Base-by-base conservation (phyloP, 2,329 filamentous ascomycete species). In the Paecilomyces variotii region DNA sequence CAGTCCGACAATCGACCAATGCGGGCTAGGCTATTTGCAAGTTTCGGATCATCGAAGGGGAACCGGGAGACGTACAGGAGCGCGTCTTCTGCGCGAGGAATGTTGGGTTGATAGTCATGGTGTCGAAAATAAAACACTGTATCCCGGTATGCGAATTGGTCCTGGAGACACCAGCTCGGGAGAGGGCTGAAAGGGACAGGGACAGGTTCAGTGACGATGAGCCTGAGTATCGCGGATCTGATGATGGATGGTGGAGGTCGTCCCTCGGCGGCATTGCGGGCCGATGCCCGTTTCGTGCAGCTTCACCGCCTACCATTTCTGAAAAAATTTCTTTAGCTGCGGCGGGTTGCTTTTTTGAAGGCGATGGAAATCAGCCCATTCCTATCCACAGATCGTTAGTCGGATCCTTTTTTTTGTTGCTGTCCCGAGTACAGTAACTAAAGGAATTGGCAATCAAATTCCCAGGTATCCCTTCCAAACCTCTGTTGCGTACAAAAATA, bases 81-180 rank as follows among this genome's bases (percentile, higher is more conserved):
- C 86, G 84, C 77, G 89, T 89, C 77, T 84, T 84, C 76, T 88
- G 85, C 72, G 89, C 93, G 73, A 97, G 90, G 78, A 92, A 91
- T 62, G 93, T 97, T 66, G 93, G 91, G 78, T 91, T 89, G 79
- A 97, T 91, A 75, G 91, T 86, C 89, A 92, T 92, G 68, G 71
- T 82, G 79, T 59, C n/a, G 25, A 24, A 34, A 1, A 54, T 32
- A 32, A 11, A 32, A 19, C 2, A 28, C 51, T 53, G 26, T 32
- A 53, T 30, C 51, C 51, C 25, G 35, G 35, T 14, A 34, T 53
- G 27, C 12, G 35, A 45, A 45, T 45, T 19, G 35, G 39, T 45
- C 4, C 39, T 45, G 39, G 39, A 45, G 39, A 45, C 7, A 45
- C 39, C 39, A 45, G 39, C 39, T 45, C 39, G 39, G 12, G 39